Evolutionary conservation across 1,139 yeast species (phyloP), one percentile per base, ranked within the genome.

Genomic region (Yamadazyma kanchanaburiensis): DNA sequence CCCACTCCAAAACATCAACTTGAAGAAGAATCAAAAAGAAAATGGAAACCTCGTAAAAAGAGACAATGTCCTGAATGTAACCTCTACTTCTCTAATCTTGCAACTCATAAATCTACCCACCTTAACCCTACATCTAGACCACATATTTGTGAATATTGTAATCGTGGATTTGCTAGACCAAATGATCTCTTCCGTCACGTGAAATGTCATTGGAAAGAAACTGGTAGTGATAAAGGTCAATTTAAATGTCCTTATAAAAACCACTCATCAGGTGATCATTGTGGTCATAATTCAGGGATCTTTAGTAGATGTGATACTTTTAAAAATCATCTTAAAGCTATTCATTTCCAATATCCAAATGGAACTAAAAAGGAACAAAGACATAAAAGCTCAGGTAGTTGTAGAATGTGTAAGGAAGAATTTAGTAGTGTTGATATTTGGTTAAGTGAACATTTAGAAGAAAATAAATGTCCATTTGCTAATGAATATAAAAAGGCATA

Each of bases 251-350:
- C 74, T 6, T 68, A 62, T 47, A 66, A 67, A 37, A 47, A 46
- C 34, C 46, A 44, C 25, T 5, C 28, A 3, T 22, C 43, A 7
- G 46, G 49, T 21, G 70, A 64, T 41, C 63, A 64, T 43, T 66
- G 73, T 43, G 86, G 95, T 51, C 96, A 88, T 53, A 74, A 75
- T 37, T 77, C 86, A 4, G 96, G 96, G 5, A 79, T 83, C 22
- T 88, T 88, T 48, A 77, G 88, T 12, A 70, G 96, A 27, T 84
- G 95, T 52, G 96, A 88, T 55, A 88, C 96, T 5, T 88, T 77
- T 60, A 88, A 88, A 51, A 88, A 87, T 56, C 96, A 88, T 57
- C 65, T 88, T 39, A 85, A 84, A 53, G 94, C 96, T 4, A 71
- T 88, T 41, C 96, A 88, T 54, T 88, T 88, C 55, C 84, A 77